These are phyloP conservation scores for Backusella macrospora DNA, from an alignment of 192 early-diverging fungal genomes.

Conservation along the genomic window DNA sequence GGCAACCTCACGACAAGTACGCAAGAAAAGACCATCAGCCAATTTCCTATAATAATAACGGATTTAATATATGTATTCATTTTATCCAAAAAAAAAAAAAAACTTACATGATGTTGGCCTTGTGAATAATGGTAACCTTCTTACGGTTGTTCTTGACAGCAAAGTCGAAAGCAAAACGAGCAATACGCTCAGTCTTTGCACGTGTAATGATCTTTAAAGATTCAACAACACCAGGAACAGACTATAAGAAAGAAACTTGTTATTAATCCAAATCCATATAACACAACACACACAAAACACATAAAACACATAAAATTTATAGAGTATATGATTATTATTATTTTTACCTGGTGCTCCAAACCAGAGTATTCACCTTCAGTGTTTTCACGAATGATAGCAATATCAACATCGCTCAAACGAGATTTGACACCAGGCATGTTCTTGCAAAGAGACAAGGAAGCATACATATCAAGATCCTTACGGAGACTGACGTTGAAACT, in stretches of 20 bases:
- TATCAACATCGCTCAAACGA: conserved; percentile 93
- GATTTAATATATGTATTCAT: no score
- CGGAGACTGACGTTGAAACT: conserved; percentile 93
- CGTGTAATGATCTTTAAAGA: conserved; percentile 97
- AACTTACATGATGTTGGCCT: conserved; percentile 98
- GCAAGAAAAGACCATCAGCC: conserved; percentile 97
- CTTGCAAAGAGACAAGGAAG: conserved; percentile 89
- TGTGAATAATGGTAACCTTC: conserved; percentile 98
- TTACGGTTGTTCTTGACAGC: conserved; percentile 97
- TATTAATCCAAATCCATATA: not conserved
- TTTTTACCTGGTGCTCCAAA: conserved; percentile 86
- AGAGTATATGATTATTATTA: no score
- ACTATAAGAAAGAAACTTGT: conserved; percentile 50
- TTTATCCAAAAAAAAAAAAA: conserved; percentile 4
- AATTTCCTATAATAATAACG: no score
- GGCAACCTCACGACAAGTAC: conserved; percentile 92
- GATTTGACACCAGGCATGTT: conserved; percentile 87
- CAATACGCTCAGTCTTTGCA: conserved; percentile 98
- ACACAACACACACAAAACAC: no score
- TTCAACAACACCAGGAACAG: conserved; percentile 97
- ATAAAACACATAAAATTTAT: no score
- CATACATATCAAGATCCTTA: conserved; percentile 98
- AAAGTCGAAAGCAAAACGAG: conserved; percentile 98
- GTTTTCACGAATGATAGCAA: conserved; percentile 99
- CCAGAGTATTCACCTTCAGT: conserved; percentile 99